phyloP scores from a whole-genome alignment of 192 early-diverging fungal genomes.

The Thamnidium elegans region DNA sequence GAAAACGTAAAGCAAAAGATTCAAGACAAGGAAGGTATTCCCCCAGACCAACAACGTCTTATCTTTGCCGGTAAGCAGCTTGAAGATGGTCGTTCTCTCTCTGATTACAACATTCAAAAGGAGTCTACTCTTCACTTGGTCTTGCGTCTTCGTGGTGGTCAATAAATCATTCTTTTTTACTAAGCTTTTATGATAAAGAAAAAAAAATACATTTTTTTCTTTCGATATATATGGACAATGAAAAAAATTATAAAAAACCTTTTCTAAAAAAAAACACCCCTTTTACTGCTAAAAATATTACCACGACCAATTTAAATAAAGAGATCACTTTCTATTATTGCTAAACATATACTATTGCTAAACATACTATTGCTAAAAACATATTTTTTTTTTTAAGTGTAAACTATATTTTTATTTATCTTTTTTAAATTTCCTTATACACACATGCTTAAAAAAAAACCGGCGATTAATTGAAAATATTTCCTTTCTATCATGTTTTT shows the following conservation, averaged over 20 bases:
- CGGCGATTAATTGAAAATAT: background rate
- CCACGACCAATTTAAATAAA: background rate
- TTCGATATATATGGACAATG: background rate
- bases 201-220: background rate
- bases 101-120: conserved; percentile 82
- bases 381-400: too few species aligned
- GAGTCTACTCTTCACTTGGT: conserved; percentile 76
- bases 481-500: too few species aligned
- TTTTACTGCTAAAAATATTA: too few species aligned
- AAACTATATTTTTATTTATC: too few species aligned
- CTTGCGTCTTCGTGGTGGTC: conserved; percentile 61
- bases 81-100: conserved; percentile 69
- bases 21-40: conserved; percentile 31
- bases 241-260: background rate
- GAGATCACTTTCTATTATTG: background rate
- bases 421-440: background rate
- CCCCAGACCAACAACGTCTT: conserved; percentile 57
- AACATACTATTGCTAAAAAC: too few species aligned
- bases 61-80: conserved; percentile 84
- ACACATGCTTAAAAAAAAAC: background rate
- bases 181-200: background rate
- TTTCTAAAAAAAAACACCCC: background rate
- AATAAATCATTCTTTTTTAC: background rate
- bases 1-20: conserved; percentile 39
- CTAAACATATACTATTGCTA: too few species aligned